Conservation (phyloP, 495 filamentous ascomycete genomes). For the Tuber borchii region DNA sequence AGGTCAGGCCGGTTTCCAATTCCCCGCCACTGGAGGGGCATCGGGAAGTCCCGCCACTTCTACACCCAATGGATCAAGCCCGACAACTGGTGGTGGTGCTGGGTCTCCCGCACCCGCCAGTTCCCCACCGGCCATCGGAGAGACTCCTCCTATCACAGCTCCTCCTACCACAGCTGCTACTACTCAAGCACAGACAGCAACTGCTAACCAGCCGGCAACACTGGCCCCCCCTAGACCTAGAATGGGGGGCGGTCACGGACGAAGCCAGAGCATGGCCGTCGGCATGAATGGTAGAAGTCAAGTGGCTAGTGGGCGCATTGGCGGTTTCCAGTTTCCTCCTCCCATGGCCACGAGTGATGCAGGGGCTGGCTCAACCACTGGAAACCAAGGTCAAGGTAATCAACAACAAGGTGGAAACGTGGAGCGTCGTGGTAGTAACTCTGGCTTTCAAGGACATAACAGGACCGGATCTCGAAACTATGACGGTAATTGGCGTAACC, state of each 20-base stretch:
- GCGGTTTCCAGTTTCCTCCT: slow-evolving; percentile 64
- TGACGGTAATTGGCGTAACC: slow-evolving; percentile 95
- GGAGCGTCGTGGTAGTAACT: slow-evolving; percentile 44
- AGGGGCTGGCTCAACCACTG: slow-evolving; percentile 48
- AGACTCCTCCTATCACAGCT: too few species aligned
- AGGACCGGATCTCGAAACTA: slow-evolving; percentile 84
- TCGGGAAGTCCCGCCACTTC: slow-evolving; percentile 48
- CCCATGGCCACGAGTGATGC: slow-evolving; percentile 51
- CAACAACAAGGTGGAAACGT: slow-evolving; percentile 48
- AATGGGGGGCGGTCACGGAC: slow-evolving; percentile 50
- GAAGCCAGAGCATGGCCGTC: slow-evolving; percentile 59
- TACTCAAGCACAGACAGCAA: slow-evolving; percentile 47
- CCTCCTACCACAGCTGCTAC: slow-evolving; percentile 43
- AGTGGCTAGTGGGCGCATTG: slow-evolving; percentile 54
- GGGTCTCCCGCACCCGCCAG: slow-evolving; percentile 44
- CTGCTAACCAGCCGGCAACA: slow-evolving; percentile 33
- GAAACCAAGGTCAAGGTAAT: slow-evolving; percentile 25
- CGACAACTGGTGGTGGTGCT: slow-evolving; percentile 21
- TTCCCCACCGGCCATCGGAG: slow-evolving; percentile 45
- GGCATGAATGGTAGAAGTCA: slow-evolving; percentile 53
- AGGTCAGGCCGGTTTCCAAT: slow-evolving; percentile 88
- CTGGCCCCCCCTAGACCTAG: slow-evolving; percentile 28
- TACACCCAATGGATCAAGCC: slow-evolving; percentile 45
- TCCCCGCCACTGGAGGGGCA: slow-evolving; percentile 69
- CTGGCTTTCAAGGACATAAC: slow-evolving; percentile 56